Evolutionary conservation across 345 rosid genomes (phyloP).

Genomic region (Noccaea bulbosa): DNA sequence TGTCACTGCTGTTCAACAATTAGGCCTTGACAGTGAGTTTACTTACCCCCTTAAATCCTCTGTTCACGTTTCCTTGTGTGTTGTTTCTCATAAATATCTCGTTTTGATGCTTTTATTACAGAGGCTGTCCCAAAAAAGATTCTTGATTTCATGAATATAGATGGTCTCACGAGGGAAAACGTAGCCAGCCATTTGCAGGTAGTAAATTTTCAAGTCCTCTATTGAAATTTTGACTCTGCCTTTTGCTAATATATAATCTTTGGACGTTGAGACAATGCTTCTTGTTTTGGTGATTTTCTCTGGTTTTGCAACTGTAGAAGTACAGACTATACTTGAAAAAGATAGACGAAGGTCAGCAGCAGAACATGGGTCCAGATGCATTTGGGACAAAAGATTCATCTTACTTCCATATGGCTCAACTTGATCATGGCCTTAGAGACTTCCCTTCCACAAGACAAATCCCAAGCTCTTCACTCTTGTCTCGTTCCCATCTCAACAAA

Average conservation of each 20-base stretch:
- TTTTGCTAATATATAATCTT: not conserved
- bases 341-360: slow-evolving; percentile 59
- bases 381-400: slow-evolving; percentile 63
- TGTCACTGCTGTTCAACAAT: slow-evolving; percentile 80
- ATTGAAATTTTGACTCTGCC: not conserved
- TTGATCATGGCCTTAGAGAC: slow-evolving; percentile 59
- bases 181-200: slow-evolving; percentile 99
- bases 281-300: slow-evolving; percentile 2
- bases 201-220: slow-evolving; percentile 10
- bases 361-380: slow-evolving; percentile 54
- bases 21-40: slow-evolving; percentile 86
- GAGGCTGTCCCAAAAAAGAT: slow-evolving; percentile 97
- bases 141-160: slow-evolving; percentile 90
- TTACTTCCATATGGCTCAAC: slow-evolving; percentile 54
- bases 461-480: slow-evolving; percentile 53
- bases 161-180: slow-evolving; percentile 91
- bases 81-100: slow-evolving; percentile 1
- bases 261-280: slow-evolving; percentile 15
- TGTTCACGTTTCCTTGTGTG: not conserved
- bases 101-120: slow-evolving; percentile 41
- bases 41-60: slow-evolving; percentile 3
- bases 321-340: slow-evolving; percentile 84
- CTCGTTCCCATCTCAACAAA: slow-evolving; percentile 61
- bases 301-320: slow-evolving; percentile 57
- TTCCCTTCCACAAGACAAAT: slow-evolving; percentile 60